These are phyloP conservation scores for Dioszegia crocea DNA, from an alignment of 768 basidiomycete genomes.

Conservation along the genomic window DNA sequence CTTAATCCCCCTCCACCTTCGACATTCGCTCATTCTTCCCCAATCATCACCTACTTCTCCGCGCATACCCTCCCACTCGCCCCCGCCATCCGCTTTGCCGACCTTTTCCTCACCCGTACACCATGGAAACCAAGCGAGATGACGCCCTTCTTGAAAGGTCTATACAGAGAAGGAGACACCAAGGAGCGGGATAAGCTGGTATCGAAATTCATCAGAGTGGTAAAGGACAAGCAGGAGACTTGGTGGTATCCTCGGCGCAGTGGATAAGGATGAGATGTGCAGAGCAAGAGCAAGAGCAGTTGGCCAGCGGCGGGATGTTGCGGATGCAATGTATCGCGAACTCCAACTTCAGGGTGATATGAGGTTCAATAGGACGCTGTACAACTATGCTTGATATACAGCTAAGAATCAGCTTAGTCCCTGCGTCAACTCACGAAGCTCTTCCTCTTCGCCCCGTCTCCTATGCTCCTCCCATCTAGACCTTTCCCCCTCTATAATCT, in stretches of 20 bases:
- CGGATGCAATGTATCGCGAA: too few species aligned
- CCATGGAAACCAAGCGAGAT: constrained; percentile 67
- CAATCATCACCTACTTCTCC: constrained; percentile 68
- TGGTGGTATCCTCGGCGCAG: constrained; percentile 57
- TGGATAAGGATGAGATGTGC: constrained; percentile 14
- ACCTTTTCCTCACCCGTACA: constrained; percentile 65
- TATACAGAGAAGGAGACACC: constrained; percentile 62
- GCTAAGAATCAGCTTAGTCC: background rate
- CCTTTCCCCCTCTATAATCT: constrained; percentile 40
- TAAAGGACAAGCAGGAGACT: constrained; percentile 56
- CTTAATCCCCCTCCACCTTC: constrained; percentile 53
- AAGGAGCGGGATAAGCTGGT: constrained; percentile 86
- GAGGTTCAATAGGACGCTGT: too few species aligned
- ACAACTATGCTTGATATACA: background rate
- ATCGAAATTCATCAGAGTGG: constrained; percentile 76
- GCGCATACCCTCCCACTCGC: constrained; percentile 68
- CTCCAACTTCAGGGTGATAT: too few species aligned
- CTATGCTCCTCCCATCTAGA: constrained; percentile 14
- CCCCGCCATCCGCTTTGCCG: constrained; percentile 73
- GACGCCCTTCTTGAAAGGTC: constrained; percentile 71
- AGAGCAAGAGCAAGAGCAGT: too few species aligned
- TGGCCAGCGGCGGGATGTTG: too few species aligned
- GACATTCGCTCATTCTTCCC: constrained; percentile 40
- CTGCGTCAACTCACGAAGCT: constrained; percentile 25
- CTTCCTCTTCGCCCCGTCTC: constrained; percentile 25